Base-by-base conservation (phyloP, 1,139 yeast species). In the Magnusiomyces sp. region DNA sequence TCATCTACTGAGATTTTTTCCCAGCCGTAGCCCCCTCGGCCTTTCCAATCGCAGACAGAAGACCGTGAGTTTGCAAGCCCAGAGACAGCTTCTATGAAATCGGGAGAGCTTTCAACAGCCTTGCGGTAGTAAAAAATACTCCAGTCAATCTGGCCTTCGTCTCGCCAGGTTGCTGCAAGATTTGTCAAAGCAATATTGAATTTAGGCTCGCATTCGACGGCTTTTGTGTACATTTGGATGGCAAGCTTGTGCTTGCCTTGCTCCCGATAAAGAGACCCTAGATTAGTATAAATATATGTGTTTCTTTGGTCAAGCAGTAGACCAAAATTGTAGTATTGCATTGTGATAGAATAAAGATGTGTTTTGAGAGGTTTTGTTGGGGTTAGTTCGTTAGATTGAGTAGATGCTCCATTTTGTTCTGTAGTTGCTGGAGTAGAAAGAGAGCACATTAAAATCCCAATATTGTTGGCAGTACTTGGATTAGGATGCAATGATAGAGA, bases 221-320 rank as follows among this genome's bases (percentile, higher is more conserved):
- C 69, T 36, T 56, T 57, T 42, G 58, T 58, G 50, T 66, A 66
- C 61, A 63, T 59, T 13, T 57, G 45, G n/a, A 65, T 59, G 2
- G 69, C 68, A 38, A 61, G 62, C n/a, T 53, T 48, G 9, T 58
- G 50, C 2, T 59, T 51, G 14, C 69, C 69, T 43, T 63, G 65
- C 43, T 64, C 68, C 6, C 67, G 60, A 17, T 62, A 52, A 7
- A 66, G 55, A 6, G 69, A 64, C 2, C 69, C 69, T 38, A 65
- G 55, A 41, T 66, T 66, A 7, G 69, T 65, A 55, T 63, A 64
- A 23, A 66, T 56, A 50, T 66, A 69, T 9, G 69, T 68, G 47
- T 66, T 68, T 23, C 56, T 56, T 7, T 61, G 50, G 47, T 66
- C 70, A n/a, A 66, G 55, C 4, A 59, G 54, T 6, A 66, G 57